phyloP scores from a whole-genome alignment of 495 filamentous ascomycete genomes.

The Tuber umbilicatum region DNA sequence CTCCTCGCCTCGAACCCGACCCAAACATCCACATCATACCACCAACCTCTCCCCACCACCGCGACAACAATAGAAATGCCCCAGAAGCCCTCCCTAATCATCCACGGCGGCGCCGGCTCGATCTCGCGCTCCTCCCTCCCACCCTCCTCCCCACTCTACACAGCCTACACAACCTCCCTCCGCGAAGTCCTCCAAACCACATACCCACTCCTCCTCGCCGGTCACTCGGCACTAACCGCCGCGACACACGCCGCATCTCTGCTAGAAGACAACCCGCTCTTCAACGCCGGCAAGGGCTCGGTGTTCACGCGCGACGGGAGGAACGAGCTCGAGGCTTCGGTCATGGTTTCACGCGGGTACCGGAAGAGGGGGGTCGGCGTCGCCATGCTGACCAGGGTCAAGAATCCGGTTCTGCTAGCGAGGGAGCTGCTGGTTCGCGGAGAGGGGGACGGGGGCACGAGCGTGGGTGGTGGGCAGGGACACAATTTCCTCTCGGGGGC shows the following conservation, averaged over 20 bases:
- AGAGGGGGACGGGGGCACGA: slow-evolving; percentile 43
- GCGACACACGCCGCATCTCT: slow-evolving; percentile 68
- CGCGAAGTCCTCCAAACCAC: slow-evolving; percentile 47
- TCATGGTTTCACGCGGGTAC: slow-evolving; percentile 72
- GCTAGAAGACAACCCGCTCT: slow-evolving; percentile 75
- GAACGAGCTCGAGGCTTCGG: slow-evolving; percentile 81
- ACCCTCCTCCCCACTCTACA: slow-evolving; percentile 42
- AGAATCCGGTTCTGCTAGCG: slow-evolving; percentile 73
- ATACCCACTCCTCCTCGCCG: slow-evolving; percentile 44
- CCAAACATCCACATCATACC: background rate
- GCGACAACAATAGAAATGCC: slow-evolving; percentile 2
- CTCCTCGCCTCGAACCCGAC: background rate
- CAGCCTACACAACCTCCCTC: slow-evolving; percentile 30
- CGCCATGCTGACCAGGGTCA: slow-evolving; percentile 62
- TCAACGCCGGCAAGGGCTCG: slow-evolving; percentile 78
- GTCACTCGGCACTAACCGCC: slow-evolving; percentile 58
- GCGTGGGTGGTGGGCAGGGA: slow-evolving; percentile 44
- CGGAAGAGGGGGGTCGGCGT: slow-evolving; percentile 72
- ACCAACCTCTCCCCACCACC: background rate
- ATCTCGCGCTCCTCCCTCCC: slow-evolving; percentile 64
- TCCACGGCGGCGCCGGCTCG: slow-evolving; percentile 85
- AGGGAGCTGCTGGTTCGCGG: slow-evolving; percentile 62
- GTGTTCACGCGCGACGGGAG: slow-evolving; percentile 77
- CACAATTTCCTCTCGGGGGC: slow-evolving; percentile 63
- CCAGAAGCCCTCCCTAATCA: slow-evolving; percentile 50